Evolutionary conservation across 2,329 filamentous ascomycete species (phyloP).

Genomic region (Zymoseptoria brevis): DNA sequence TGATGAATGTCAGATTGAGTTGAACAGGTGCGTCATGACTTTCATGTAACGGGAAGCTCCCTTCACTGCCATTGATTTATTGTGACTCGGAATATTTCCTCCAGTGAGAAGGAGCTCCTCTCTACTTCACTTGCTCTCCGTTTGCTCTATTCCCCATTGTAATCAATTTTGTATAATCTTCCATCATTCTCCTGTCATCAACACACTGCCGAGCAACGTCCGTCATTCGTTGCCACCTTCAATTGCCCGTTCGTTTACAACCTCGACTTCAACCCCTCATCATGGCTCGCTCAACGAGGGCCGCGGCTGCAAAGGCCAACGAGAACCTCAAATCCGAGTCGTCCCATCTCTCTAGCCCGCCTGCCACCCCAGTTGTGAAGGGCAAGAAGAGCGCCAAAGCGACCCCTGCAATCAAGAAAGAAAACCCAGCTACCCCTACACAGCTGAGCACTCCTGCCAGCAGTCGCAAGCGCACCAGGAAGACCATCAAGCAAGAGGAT

Average conservation of each 20-base stretch:
- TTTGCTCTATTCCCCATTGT: not conserved
- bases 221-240: not conserved
- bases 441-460: constrained; percentile 14
- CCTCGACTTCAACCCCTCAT: not conserved
- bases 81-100: not conserved
- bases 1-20: not conserved
- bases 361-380: constrained; percentile 30
- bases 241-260: not conserved
- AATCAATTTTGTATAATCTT: not conserved
- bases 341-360: constrained; percentile 38
- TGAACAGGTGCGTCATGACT: not conserved
- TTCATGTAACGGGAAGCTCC: not conserved
- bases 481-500: constrained; percentile 30
- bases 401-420: not conserved
- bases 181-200: not conserved
- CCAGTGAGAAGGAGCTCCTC: not conserved
- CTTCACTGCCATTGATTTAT: not conserved
- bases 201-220: not conserved
- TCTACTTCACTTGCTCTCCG: not conserved
- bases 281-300: constrained; percentile 24
- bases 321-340: constrained; percentile 15
- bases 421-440: constrained; percentile 16
- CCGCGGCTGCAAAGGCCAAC: constrained; percentile 14
- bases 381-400: constrained; percentile 4
- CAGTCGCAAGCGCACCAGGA: constrained; percentile 33